These are phyloP conservation scores for Kockovaella imperatae DNA, from an alignment of 768 basidiomycete genomes.

Conservation along the genomic window DNA sequence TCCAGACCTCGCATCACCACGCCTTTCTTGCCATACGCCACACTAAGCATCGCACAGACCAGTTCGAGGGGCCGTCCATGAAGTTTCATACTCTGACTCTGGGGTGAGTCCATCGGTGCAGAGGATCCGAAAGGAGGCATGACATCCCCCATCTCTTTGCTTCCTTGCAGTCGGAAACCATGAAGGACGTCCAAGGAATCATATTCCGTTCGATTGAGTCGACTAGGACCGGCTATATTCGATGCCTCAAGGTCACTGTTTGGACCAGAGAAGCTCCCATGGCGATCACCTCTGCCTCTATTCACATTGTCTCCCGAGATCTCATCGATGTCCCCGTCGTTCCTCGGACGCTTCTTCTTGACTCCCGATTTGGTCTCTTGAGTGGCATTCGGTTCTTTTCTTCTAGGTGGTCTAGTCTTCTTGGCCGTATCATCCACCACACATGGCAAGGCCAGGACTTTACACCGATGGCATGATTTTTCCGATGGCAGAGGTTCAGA, in stretches of 20 bases:
- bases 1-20: conserved; percentile 2
- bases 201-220: neutral
- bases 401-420: conserved; percentile 11
- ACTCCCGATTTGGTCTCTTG: neutral
- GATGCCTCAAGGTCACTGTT: neutral
- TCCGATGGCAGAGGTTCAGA: conserved; percentile 21
- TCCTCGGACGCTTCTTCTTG: neutral
- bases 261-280: neutral
- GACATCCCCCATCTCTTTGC: no score
- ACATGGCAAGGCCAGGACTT: conserved; percentile 29
- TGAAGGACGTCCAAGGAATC: conserved; percentile 9
- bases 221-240: neutral
- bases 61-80: conserved; percentile 31
- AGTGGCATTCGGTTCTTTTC: neutral
- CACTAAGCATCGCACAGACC: conserved; percentile 27
- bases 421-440: conserved; percentile 32
- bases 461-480: conserved; percentile 37
- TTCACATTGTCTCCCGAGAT: no score
- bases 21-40: conserved; percentile 23
- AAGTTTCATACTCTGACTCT: conserved; percentile 17
- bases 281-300: no score
- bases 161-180: no score
- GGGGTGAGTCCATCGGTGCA: neutral
- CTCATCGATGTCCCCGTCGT: no score
- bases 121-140: neutral